A percentile compares a stretch with the other conserved stretches of the same genome.
These are phyloP conservation scores for Crithidia sp. DNA, from an alignment of 208 protist genomes.

Conservation along the genomic window DNA sequence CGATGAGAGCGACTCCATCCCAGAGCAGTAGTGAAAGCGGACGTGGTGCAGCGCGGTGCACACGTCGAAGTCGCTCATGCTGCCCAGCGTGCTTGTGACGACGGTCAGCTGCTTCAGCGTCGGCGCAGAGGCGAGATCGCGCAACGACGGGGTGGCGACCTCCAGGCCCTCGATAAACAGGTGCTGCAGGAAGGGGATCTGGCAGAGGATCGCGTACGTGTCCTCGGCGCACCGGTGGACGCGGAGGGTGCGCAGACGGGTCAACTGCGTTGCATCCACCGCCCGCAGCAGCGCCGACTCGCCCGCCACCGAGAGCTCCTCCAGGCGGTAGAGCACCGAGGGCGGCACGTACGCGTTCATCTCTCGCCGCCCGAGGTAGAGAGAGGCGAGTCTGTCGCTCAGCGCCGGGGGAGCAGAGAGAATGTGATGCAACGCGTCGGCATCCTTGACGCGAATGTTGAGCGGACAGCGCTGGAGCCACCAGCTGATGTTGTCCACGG, in stretches of 20 bases:
- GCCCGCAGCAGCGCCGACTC: constrained; percentile 6
- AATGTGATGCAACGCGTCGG: constrained; percentile 1
- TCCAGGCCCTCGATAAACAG: constrained; percentile 13
- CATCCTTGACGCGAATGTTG: neutral
- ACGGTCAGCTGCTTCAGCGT: constrained; percentile 3
- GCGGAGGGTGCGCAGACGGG: neutral
- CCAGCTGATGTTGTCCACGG: constrained; percentile 11
- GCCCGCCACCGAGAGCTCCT: constrained; percentile 2
- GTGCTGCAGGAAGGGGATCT: neutral
- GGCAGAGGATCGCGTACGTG: constrained; percentile 5
- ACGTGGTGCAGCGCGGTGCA: constrained; percentile 4
- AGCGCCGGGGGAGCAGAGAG: neutral
- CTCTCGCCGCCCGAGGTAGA: constrained; percentile 5
- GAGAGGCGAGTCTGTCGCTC: neutral
- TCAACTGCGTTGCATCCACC: neutral
- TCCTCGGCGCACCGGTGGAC: constrained; percentile 7
- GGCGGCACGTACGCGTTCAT: constrained; percentile 1
- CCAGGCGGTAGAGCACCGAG: neutral
- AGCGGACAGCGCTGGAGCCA: constrained; percentile 10
- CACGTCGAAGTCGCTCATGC: neutral
- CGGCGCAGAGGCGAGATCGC: neutral
- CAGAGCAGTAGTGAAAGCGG: constrained; percentile 11
- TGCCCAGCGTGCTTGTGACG: neutral
- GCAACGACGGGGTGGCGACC: constrained; percentile 2
- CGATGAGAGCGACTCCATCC: neutral